Evolutionary conservation across 176 grass and related monocot genomes (phyloP), one percentile per base, ranked within the genome.

Genomic region (Phragmites australis): DNA sequence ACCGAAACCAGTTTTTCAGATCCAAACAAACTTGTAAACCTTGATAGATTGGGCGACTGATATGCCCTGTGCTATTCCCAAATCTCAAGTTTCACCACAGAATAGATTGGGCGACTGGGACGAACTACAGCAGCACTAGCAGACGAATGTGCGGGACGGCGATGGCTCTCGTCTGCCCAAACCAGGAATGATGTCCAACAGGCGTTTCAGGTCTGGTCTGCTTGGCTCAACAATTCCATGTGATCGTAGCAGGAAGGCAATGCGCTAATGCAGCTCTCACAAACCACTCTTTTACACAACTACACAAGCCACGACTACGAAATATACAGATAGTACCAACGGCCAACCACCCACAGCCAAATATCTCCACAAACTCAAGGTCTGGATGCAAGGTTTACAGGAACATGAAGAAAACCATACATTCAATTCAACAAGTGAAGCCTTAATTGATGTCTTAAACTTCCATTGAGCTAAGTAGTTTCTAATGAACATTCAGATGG

Each of bases 381-480:
- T 0, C 0, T 82, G 34, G 41, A 40, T 13, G 34, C 57, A 73
- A 60, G 43, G 16, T 27, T 63, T 12, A 21, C 18, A 82, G 2
- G 0, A 43, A 65, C 34, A 31, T 17, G 25, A 29, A 34, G 14
- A 3, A 57, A 66, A 47, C 23, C 27, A 8, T 68, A 15, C 30
- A 40, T 75, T 65, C 16, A 15, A 41, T n/a, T 30, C 41, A 22
- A 29, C 46, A 72, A 62, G 22, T 31, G 6, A 70, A 59, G 37
- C n/a, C 5, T 58, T 77, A 42, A 15, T 49, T 49, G 1, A 71
- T 65, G 50, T 50, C 45, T 87, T 53, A 31, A 69, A n/a, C 68
- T 69, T 77, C 76, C 72, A 62, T 37, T 41, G 55, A 68, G 42
- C 27, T 68, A 86, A 68, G 69, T 75, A 60, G 30, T 34, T 62